Evolutionary conservation across 129 eudicot species (phyloP).

Genomic region (Erigeron canadensis): DNA sequence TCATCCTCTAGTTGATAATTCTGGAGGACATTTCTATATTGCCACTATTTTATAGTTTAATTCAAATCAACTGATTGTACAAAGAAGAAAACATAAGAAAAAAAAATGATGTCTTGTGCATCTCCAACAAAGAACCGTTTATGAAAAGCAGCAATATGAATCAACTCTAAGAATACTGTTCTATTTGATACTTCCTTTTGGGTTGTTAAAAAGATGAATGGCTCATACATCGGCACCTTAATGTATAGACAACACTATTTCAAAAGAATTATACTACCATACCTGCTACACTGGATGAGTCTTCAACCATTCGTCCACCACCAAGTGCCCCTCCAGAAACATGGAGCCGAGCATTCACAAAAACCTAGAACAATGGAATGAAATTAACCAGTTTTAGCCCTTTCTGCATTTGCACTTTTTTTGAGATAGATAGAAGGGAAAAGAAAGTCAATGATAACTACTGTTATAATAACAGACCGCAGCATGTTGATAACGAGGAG

Average conservation of each 20-base stretch:
- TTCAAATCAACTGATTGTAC: conserved; percentile 9
- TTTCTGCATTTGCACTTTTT: background rate
- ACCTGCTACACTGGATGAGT: conserved; percentile 99
- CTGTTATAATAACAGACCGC: conserved; percentile 53
- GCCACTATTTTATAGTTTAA: background rate
- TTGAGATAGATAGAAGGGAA: background rate
- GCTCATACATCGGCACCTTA: conserved; percentile 3
- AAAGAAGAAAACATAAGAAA: conserved; percentile 8
- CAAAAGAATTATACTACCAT: conserved; percentile 18
- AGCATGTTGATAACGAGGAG: conserved; percentile 96
- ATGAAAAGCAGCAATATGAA: too few relatives aligned
- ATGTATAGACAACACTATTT: conserved; percentile 4
- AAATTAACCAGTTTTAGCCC: conserved; percentile 15
- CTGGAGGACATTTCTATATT: background rate
- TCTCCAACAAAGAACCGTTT: background rate
- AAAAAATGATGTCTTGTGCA: conserved; percentile 3
- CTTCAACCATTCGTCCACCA: conserved; percentile 99
- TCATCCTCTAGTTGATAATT: background rate
- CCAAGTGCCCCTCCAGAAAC: conserved; percentile 99
- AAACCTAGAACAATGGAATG: conserved; percentile 54
- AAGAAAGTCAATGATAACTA: background rate
- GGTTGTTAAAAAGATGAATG: background rate
- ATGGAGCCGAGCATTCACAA: conserved; percentile 97
- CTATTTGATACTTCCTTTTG: too few relatives aligned
- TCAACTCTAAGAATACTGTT: too few relatives aligned